Evolutionary conservation across 2,329 filamentous ascomycete species (phyloP).

Genomic region (Thermothelomyces thermophilus): DNA sequence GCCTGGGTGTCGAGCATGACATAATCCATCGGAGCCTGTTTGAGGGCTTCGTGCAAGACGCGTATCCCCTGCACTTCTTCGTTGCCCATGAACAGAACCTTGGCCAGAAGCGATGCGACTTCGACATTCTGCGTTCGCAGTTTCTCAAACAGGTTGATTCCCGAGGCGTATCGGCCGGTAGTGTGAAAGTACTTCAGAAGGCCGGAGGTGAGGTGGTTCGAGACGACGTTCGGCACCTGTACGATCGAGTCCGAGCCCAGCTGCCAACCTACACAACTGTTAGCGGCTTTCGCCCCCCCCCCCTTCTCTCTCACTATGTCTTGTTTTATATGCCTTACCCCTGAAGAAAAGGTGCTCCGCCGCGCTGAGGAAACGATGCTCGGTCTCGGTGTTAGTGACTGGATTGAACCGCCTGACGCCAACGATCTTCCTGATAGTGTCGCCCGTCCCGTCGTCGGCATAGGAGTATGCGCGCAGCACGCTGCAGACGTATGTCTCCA

Average conservation of each 20-base stretch:
- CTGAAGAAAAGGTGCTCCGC: constrained; percentile 94
- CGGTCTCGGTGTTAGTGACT: constrained; percentile 94
- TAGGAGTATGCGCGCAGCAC: constrained; percentile 93
- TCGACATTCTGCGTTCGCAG: constrained; percentile 84
- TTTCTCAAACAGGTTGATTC: constrained; percentile 97
- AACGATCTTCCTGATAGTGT: constrained; percentile 92
- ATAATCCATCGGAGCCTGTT: constrained; percentile 95
- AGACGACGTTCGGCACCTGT: constrained; percentile 93
- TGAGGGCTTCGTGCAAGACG: constrained; percentile 77
- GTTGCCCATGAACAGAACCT: constrained; percentile 87
- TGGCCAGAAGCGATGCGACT: constrained; percentile 85
- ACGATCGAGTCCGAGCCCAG: constrained; percentile 94
- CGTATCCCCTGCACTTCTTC: constrained; percentile 95
- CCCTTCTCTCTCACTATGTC: too few relatives aligned
- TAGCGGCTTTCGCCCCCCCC: too few relatives aligned
- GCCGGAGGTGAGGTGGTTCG: constrained; percentile 91
- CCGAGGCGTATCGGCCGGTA: constrained; percentile 87
- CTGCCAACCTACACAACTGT: constrained; percentile 64
- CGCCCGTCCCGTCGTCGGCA: constrained; percentile 88
- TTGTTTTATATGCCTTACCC: constrained; percentile 57
- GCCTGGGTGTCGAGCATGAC: constrained; percentile 92
- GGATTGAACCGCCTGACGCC: constrained; percentile 97
- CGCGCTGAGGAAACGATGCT: constrained; percentile 90
- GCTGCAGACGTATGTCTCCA: constrained; percentile 95
- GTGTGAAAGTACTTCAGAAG: constrained; percentile 92